These are phyloP conservation scores for Globisporangium okanoganense DNA, from an alignment of 352 stramenopile species.

Conservation along the genomic window DNA sequence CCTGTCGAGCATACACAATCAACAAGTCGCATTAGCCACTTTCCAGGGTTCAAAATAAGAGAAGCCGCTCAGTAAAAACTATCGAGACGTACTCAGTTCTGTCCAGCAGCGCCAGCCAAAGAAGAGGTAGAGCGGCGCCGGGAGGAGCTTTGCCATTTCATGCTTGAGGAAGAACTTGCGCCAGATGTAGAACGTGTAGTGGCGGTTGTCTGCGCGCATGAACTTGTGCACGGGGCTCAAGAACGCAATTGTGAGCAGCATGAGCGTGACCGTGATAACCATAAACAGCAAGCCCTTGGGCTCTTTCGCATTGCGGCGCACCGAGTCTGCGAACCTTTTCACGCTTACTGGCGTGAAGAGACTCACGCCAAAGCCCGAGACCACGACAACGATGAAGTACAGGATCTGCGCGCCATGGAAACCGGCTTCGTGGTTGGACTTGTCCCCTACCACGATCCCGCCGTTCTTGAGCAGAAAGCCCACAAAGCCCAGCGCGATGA, in stretches of 20 bases:
- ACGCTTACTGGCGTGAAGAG: slow-evolving; percentile 36
- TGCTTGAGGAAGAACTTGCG: slow-evolving; percentile 83
- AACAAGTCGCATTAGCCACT: not conserved
- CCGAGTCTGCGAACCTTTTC: slow-evolving; percentile 26
- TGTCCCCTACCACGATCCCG: slow-evolving; percentile 82
- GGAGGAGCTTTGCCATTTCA: slow-evolving; percentile 60
- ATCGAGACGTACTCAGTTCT: slow-evolving; percentile 56
- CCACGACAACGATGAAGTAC: slow-evolving; percentile 70
- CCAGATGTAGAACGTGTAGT: slow-evolving; percentile 94
- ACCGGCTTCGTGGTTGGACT: slow-evolving; percentile 73
- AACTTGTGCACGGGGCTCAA: slow-evolving; percentile 88
- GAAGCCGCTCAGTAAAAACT: too few species aligned
- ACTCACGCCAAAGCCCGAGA: slow-evolving; percentile 53
- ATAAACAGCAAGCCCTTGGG: slow-evolving; percentile 33
- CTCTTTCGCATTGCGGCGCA: slow-evolving; percentile 33
- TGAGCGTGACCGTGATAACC: slow-evolving; percentile 8
- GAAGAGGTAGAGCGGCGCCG: slow-evolving; percentile 54
- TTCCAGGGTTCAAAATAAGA: too few species aligned
- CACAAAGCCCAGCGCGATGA: slow-evolving; percentile 47
- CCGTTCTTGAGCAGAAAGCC: slow-evolving; percentile 73
- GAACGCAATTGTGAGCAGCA: slow-evolving; percentile 41
- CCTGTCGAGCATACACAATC: slow-evolving; percentile 23
- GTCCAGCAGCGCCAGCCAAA: slow-evolving; percentile 59
- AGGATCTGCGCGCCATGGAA: slow-evolving; percentile 74
- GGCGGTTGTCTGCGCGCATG: slow-evolving; percentile 89